A percentile compares a stretch with the other conserved stretches of the same genome.
phyloP scores from a whole-genome alignment of 129 eudicot species.

The Arctium lappa region DNA sequence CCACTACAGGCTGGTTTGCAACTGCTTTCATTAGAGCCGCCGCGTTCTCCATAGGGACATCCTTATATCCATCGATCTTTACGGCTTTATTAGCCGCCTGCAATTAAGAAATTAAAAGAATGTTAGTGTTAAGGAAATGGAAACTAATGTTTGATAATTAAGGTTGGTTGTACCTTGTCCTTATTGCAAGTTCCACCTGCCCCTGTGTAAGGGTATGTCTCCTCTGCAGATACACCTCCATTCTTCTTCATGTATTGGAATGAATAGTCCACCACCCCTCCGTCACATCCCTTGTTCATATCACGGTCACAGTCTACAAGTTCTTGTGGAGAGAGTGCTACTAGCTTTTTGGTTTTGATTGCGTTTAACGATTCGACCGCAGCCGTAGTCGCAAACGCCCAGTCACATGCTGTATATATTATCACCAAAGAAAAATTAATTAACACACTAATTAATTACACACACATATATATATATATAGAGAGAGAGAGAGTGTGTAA shows the following conservation, averaged over 20 bases:
- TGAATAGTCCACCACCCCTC: conserved; percentile 55
- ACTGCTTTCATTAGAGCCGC: conserved; percentile 50
- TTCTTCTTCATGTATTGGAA: conserved; percentile 38
- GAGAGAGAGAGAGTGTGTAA: no score
- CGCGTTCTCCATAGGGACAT: conserved; percentile 47
- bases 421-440: no score
- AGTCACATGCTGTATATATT: conserved; percentile 39
- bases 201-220: conserved; percentile 49
- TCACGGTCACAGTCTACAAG: conserved; percentile 54
- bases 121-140: not conserved
- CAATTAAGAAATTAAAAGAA: not conserved
- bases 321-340: conserved; percentile 52
- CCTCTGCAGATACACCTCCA: conserved; percentile 37
- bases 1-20: conserved; percentile 52
- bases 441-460: no score
- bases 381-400: conserved; percentile 47
- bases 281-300: conserved; percentile 48
- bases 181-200: conserved; percentile 42
- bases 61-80: not conserved
- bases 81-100: not conserved
- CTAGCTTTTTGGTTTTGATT: conserved; percentile 43
- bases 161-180: conserved; percentile 27
- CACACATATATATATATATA: no score
- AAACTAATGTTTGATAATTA: no score
- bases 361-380: conserved; percentile 46